Evolutionary conservation across 495 filamentous ascomycete species (phyloP), one percentile per base, ranked within the genome.

Genomic region (Aspergillus sclerotiicarbonarius): DNA sequence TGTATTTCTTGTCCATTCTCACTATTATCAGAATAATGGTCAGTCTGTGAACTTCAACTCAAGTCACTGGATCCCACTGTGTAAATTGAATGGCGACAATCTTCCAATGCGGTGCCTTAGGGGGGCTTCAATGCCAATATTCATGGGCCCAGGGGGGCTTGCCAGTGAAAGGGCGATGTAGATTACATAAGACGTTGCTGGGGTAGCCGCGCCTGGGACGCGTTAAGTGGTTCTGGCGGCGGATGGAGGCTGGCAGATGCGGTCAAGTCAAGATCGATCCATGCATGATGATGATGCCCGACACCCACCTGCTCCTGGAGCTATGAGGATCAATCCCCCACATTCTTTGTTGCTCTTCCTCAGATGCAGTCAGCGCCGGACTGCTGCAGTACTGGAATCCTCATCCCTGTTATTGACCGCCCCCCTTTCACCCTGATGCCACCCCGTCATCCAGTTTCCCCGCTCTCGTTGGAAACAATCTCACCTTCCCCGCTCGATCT

Each of bases 391-490:
- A 37, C 39, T 54, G 48, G 49, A 60, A 46, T 50, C 44, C 15
- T 51, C 53, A 25, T n/a, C 31, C 41, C 18, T 9, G 43, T 59
- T 57, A 56, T 58, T 60, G 54, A 53, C 54, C 41, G 21, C 60
- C 44, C 33, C 33, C 54, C 3, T 49, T 30, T 60, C 53, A 54
- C 66, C 62, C 67, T 64, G 64, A 76, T 77, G 72, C 67, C 71
- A 53, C 58, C 66, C 68, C 64, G 71, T 59, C 70, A 67, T 65
- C 58, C 76, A 62, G 58, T 74, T 68, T 63, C 74, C 53, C 74
- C 74, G 52, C 55, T 77, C 53, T 64, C 68, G 8, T 60, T 79
- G 44, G 76, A 79, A 62, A 68, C 82, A 56, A 82, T 76, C 55
- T 77, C 79, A 49, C 70, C 76, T 35, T 66, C 74, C 15, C 60